Percentiles rank a stretch among this genome's conserved stretches.
These are phyloP conservation scores for Sugiyamaella pinicola DNA, from an alignment of 1,139 yeast genomes.

Conservation along the genomic window DNA sequence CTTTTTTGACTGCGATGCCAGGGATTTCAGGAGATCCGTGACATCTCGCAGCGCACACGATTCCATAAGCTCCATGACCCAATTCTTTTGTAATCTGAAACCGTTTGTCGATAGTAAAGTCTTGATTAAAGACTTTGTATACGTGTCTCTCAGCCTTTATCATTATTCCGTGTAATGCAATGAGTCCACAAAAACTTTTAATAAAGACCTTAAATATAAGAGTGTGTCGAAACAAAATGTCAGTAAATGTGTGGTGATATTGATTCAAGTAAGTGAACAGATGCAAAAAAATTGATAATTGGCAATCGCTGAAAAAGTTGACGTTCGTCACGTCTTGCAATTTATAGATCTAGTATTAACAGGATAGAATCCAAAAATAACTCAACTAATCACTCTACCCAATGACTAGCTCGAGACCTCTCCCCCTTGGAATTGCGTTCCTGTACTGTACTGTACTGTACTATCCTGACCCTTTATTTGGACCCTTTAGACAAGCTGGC, in stretches of 20 bases:
- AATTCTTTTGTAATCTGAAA: conserved; percentile 85
- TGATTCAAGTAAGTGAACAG: no score
- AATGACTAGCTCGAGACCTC: neutral
- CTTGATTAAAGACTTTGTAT: conserved; percentile 80
- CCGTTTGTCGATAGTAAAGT: conserved; percentile 81
- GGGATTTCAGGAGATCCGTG: conserved; percentile 60
- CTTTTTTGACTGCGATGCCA: conserved; percentile 84
- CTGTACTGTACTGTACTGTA: neutral
- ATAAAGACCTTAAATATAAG: no score
- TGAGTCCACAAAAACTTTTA: no score
- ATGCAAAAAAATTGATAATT: no score
- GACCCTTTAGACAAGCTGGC: neutral
- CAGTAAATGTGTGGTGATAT: no score
- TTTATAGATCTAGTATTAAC: no score
- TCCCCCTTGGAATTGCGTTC: neutral
- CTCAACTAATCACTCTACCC: neutral
- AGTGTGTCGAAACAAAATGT: no score
- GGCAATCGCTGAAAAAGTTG: no score
- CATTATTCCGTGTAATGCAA: no score
- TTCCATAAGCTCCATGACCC: conserved; percentile 97
- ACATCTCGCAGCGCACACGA: conserved; percentile 91
- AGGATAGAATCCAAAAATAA: no score
- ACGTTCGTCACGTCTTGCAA: no score
- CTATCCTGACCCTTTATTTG: neutral
- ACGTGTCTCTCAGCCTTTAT: conserved; percentile 41